These are phyloP conservation scores for Phytophthora chlamydospora DNA, from an alignment of 352 stramenopile species.

Conservation along the genomic window DNA sequence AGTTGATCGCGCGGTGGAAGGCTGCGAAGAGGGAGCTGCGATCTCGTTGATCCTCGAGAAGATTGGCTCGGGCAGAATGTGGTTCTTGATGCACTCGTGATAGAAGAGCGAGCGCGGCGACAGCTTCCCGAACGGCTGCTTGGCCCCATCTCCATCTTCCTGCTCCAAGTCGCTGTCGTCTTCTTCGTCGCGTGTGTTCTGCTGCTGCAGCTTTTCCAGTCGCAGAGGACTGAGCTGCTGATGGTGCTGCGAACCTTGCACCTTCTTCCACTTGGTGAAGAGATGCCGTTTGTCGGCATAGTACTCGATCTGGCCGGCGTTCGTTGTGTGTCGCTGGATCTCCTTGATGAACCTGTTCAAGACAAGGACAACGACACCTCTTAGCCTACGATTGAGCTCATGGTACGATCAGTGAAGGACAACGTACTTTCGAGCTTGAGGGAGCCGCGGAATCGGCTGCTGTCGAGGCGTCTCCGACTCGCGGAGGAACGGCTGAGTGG, in stretches of 20 bases:
- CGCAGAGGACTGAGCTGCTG: constrained; percentile 27
- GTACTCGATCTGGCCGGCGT: constrained; percentile 65
- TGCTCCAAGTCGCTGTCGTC: constrained; percentile 1
- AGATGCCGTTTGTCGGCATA: constrained; percentile 75
- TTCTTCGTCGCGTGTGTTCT: background rate
- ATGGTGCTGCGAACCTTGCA: constrained; percentile 63
- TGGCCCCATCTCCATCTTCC: constrained; percentile 14
- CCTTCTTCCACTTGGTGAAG: constrained; percentile 80
- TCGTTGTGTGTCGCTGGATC: constrained; percentile 61
- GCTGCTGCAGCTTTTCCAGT: constrained; percentile 1
- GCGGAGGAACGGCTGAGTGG: constrained; percentile 31
- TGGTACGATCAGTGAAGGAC: too few species aligned
- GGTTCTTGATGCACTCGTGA: constrained; percentile 61
- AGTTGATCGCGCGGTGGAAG: constrained; percentile 13
- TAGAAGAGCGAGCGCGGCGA: constrained; percentile 76
- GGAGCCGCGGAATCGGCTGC: constrained; percentile 57
- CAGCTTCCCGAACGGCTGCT: constrained; percentile 39
- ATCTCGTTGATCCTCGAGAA: constrained; percentile 75
- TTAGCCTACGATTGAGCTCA: background rate
- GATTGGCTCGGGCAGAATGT: constrained; percentile 69
- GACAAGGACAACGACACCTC: background rate
- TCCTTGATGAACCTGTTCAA: constrained; percentile 59
- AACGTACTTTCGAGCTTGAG: constrained; percentile 66
- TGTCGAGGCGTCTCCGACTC: constrained; percentile 36
- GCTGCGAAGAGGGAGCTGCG: constrained; percentile 10